phyloP scores from a whole-genome alignment of 75 land plant species.

The Cupressus sempervirens region DNA sequence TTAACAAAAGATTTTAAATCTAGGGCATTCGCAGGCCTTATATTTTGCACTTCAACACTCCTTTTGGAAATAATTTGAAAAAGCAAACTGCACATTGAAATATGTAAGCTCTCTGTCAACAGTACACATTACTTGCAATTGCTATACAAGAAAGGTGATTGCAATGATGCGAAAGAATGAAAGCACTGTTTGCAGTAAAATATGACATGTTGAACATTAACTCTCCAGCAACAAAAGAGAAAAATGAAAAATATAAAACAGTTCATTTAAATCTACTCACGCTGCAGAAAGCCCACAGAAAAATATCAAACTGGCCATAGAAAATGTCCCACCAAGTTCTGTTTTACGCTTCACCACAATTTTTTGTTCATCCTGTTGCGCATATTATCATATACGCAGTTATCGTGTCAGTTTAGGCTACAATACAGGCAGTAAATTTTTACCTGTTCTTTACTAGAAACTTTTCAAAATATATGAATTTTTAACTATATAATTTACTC shows the following conservation, averaged over 20 bases:
- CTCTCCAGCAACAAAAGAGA: conserved; percentile 1
- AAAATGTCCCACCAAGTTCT: conserved; percentile 74
- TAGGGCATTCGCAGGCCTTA: conserved; percentile 49
- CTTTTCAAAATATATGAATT: neutral
- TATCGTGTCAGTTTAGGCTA: neutral
- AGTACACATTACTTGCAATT: neutral
- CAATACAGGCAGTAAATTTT: neutral
- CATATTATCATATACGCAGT: neutral
- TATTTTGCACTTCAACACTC: conserved; percentile 58
- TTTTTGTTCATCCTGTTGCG: conserved; percentile 54
- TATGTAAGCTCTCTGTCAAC: neutral
- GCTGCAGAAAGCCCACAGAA: conserved; percentile 63
- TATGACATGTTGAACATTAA: neutral
- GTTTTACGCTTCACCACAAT: conserved; percentile 62
- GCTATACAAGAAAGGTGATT: neutral
- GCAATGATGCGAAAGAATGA: neutral
- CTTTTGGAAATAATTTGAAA: conserved; percentile 63
- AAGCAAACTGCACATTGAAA: conserved; percentile 40
- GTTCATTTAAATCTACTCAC: conserved; percentile 35
- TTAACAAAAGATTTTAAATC: conserved; percentile 55
- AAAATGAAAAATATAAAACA: neutral
- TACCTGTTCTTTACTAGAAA: neutral
- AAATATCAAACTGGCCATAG: conserved; percentile 63
- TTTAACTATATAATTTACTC: neutral
- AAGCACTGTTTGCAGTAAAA: conserved; percentile 1